phyloP scores from a whole-genome alignment of 2,329 filamentous ascomycete species.

The Dactylonectria estremocensis region DNA sequence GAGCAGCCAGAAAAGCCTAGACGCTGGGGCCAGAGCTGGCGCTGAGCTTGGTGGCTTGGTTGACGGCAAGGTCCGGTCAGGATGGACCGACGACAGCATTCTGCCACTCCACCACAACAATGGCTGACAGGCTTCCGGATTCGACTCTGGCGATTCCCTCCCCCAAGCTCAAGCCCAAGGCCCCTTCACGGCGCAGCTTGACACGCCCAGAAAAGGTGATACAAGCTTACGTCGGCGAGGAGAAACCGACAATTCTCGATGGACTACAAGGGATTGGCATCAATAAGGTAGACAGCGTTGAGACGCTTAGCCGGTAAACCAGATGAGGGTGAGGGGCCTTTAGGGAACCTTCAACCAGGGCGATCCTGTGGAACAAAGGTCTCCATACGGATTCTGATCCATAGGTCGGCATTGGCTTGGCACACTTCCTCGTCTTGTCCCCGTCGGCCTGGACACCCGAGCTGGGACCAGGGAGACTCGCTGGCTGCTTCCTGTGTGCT shows the following conservation, averaged over 20 bases:
- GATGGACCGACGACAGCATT: slow-evolving; percentile 38
- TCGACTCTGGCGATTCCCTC: slow-evolving; percentile 26
- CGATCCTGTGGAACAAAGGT: slow-evolving; percentile 1
- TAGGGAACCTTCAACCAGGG: not conserved
- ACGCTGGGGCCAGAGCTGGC: slow-evolving; percentile 10
- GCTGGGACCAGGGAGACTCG: slow-evolving; percentile 8
- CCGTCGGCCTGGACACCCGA: not conserved
- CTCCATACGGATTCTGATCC: not conserved
- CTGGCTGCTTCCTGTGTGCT: slow-evolving; percentile 11
- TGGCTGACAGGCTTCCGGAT: slow-evolving; percentile 15
- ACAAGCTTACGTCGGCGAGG: not conserved
- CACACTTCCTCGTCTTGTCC: slow-evolving; percentile 11
- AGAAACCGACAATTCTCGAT: not conserved
- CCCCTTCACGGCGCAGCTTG: slow-evolving; percentile 12
- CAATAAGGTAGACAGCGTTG: slow-evolving; percentile 1
- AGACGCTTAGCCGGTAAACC: not conserved
- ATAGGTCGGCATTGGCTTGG: slow-evolving; percentile 5
- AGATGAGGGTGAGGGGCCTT: not conserved
- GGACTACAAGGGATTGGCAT: not conserved
- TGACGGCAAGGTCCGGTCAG: slow-evolving; percentile 45
- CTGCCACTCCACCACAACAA: slow-evolving; percentile 11
- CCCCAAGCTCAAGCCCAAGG: not conserved
- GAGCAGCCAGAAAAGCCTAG: slow-evolving; percentile 24
- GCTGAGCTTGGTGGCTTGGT: slow-evolving; percentile 39
- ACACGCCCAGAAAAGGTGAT: not conserved